Base-by-base conservation (phyloP, 805 yeast genomes). In the Metschnikowia aberdeeniae region DNA sequence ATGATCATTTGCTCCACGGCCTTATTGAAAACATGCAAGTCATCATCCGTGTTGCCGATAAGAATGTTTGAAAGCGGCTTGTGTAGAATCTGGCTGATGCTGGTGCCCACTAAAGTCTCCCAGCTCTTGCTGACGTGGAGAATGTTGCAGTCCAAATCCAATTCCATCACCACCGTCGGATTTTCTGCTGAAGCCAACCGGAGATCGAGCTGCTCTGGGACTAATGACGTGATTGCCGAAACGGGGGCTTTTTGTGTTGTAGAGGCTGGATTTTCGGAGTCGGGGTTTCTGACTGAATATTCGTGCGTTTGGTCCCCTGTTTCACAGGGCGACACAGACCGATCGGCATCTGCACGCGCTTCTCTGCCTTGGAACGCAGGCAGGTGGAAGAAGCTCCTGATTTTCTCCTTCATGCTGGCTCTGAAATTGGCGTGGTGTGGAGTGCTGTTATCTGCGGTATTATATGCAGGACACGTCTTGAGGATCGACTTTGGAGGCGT, bases 91-190 rank as follows among this genome's bases (percentile, higher is more conserved):
- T 81, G 80, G 10, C 66, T 61, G 4, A 77, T 69, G 11, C 70
- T 70, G 0, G 89, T 84, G 1, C 95, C 95, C 8, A 88, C 87
- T 6, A 89, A 74, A 7, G 75, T 59, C 52, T 82, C 84, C 97
- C 97, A 92, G 52, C 84, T 78, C 51, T 77, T 78, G 50, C 92
- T 78, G 22, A 89, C 62, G 61, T 85, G 87, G 43, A 77, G 76
- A n/a, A 93, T 82, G 29, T 75, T 79, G 27, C 97, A 89, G 56
- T 83, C 84, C 59, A 89, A 66, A 57, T 84, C 90, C 49, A 93
- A 67, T 63, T 92, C 99, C 66, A 92, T 67, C 3, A 92, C 83
- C n/a, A 84, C 81, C 10, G 88, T 82, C 1, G 87, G 86, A 50
- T 82, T 83, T 48, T 76, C 73, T 1, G 84, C 75, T n/a, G 86